Evolutionary conservation across 2,329 filamentous ascomycete species (phyloP).

Genomic region (Colletotrichum melonis): DNA sequence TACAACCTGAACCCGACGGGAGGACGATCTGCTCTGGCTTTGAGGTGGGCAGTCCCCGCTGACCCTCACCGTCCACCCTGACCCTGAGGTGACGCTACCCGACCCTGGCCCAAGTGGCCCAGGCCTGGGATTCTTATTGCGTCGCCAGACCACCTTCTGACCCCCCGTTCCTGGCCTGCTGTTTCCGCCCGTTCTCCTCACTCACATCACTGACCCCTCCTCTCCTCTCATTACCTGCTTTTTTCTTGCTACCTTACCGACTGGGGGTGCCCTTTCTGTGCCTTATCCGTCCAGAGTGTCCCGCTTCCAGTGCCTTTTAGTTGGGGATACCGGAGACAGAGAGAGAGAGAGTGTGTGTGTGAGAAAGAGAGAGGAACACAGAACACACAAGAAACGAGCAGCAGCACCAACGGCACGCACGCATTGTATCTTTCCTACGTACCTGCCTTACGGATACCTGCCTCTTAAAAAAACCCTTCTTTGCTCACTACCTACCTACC

Average conservation of each 20-base stretch:
- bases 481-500: neutral
- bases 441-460: neutral
- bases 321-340: neutral
- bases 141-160: constrained; percentile 17
- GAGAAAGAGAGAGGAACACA: neutral
- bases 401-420: neutral
- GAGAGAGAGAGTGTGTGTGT: too few relatives aligned
- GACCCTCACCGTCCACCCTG: constrained; percentile 9
- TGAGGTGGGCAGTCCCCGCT: constrained; percentile 10
- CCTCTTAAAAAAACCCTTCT: neutral
- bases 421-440: neutral
- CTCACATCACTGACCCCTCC: constrained; percentile 21
- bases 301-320: neutral
- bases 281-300: constrained; percentile 4
- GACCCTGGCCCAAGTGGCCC: constrained; percentile 29
- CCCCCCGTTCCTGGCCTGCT: neutral
- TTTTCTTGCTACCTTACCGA: neutral
- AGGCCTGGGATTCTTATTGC: constrained; percentile 3
- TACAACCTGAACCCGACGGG: neutral
- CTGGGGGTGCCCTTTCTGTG: neutral
- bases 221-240: constrained; percentile 17
- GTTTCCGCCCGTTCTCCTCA: constrained; percentile 1
- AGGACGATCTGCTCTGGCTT: neutral
- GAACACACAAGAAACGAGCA: neutral
- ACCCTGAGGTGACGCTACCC: neutral